Evolutionary conservation across 2,329 filamentous ascomycete genomes (phyloP).

Genomic region (Colletotrichum tofieldiae): DNA sequence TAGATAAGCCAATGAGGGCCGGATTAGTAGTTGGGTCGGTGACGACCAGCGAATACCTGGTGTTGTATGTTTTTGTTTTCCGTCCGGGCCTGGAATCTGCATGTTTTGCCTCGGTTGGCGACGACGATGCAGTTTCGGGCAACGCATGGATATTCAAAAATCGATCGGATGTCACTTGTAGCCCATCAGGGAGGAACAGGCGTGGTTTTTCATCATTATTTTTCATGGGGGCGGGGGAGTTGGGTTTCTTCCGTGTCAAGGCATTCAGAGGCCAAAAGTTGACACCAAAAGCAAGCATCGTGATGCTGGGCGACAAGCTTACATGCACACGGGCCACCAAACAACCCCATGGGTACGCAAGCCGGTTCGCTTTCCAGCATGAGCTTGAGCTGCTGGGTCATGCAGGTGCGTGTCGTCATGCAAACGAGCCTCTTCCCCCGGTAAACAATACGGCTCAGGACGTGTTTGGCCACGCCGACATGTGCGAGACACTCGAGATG

Average conservation of each 20-base stretch:
- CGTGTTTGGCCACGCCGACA: neutral
- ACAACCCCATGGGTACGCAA: neutral
- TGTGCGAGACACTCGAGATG: neutral
- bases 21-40: constrained; percentile 1
- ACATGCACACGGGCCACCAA: neutral
- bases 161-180: neutral
- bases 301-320: neutral
- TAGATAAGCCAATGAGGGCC: constrained; percentile 2
- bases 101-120: neutral
- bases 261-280: neutral
- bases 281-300: neutral
- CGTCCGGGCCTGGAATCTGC: neutral
- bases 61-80: neutral
- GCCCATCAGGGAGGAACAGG: neutral
- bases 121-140: neutral
- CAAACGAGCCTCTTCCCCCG: neutral
- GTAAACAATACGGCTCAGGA: neutral
- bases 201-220: neutral
- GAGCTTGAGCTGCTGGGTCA: neutral
- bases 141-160: neutral
- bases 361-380: neutral
- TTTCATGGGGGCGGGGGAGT: too few species aligned
- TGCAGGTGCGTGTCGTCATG: neutral
- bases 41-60: constrained; percentile 1
- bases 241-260: too few species aligned